Conservation (phyloP, 1,139 yeast genomes). For the Taphrina confusa region DNA sequence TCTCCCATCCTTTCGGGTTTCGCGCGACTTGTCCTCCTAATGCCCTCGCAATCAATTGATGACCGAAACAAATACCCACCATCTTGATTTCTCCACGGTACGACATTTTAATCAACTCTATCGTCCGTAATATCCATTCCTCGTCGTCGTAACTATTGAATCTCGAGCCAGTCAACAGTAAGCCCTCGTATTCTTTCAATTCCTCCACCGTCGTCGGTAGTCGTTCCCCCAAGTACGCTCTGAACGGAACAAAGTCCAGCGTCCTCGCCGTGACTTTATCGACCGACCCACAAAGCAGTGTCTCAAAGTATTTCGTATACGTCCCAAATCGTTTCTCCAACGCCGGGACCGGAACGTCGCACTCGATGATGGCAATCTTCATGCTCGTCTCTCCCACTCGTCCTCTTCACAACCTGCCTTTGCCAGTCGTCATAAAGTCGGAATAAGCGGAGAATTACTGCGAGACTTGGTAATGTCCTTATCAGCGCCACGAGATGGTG, state of each 20-base stretch:
- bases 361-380: constrained; percentile 37
- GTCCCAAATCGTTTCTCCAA: constrained; percentile 32
- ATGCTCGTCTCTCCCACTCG: too few relatives aligned
- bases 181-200: constrained; percentile 50
- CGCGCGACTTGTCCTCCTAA: constrained; percentile 63
- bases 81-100: constrained; percentile 44
- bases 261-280: neutral
- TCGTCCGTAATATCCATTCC: neutral
- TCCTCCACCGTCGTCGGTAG: constrained; percentile 47
- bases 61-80: constrained; percentile 71
- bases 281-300: constrained; percentile 15
- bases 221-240: constrained; percentile 50
- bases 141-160: constrained; percentile 15
- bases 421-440: too few relatives aligned
- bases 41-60: constrained; percentile 70
- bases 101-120: neutral
- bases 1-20: constrained; percentile 71
- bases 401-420: too few relatives aligned
- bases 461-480: too few relatives aligned
- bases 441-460: too few relatives aligned
- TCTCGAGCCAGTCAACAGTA: constrained; percentile 66
- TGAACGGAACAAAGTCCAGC: constrained; percentile 48
- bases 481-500: too few relatives aligned
- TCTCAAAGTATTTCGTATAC: constrained; percentile 36
- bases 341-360: constrained; percentile 37